phyloP scores from a whole-genome alignment of 2,329 filamentous ascomycete species.

The Monilinia polystroma region DNA sequence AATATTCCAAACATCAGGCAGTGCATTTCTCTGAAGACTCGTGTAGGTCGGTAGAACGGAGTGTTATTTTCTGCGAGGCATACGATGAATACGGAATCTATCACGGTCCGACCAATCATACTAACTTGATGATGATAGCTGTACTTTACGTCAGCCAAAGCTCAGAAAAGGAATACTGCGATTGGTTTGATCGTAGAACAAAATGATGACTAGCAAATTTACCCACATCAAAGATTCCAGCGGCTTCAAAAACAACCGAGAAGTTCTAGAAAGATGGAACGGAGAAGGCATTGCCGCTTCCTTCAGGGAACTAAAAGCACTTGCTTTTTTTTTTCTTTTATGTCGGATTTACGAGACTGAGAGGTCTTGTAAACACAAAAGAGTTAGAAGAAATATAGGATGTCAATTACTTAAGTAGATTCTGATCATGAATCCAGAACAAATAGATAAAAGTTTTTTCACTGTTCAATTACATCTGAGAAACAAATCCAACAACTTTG shows the following conservation, averaged over 20 bases:
- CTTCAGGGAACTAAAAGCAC: not conserved
- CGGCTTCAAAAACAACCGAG: not conserved
- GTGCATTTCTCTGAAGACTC: not conserved
- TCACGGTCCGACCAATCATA: constrained; percentile 10
- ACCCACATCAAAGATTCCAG: not conserved
- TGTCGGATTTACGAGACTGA: not conserved
- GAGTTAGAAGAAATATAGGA: not conserved
- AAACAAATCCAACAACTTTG: not conserved
- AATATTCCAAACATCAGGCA: constrained; percentile 9
- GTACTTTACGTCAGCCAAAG: not conserved
- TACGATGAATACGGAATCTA: constrained; percentile 8
- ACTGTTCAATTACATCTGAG: not conserved
- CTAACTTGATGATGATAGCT: not conserved
- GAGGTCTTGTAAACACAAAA: not conserved
- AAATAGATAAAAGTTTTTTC: not conserved
- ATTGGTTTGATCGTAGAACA: constrained; percentile 6
- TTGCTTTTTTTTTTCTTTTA: not conserved
- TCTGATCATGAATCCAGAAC: not conserved
- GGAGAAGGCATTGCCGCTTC: not conserved
- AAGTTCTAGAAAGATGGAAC: not conserved
- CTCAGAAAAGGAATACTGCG: not conserved
- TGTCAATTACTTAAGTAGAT: too few species aligned
- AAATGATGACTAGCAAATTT: not conserved
- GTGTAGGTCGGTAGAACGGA: not conserved
- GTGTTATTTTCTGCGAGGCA: not conserved